phyloP scores from a whole-genome alignment of 371 early-diverging fungal genomes.

The Syncephalastrum contaminatum region DNA sequence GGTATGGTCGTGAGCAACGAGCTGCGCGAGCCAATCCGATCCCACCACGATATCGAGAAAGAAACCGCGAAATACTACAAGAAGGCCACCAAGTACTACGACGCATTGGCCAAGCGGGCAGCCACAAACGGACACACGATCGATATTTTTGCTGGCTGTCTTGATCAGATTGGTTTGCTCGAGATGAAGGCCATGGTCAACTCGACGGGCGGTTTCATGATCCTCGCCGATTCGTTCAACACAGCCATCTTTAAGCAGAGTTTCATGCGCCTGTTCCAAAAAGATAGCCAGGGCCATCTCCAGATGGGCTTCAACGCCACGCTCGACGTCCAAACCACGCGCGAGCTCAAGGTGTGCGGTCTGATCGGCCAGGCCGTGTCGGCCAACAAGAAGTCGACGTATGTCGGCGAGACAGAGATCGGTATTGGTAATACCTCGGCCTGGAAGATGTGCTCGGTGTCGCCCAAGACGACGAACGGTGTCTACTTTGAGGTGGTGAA shows the following conservation, averaged over 20 bases:
- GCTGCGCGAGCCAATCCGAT: constrained; percentile 93
- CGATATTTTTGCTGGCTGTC: constrained; percentile 54
- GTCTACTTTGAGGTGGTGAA: constrained; percentile 96
- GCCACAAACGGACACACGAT: constrained; percentile 59
- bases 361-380: constrained; percentile 95
- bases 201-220: constrained; percentile 94
- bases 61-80: constrained; percentile 92
- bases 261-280: constrained; percentile 90
- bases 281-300: constrained; percentile 86
- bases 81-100: constrained; percentile 95
- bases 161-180: constrained; percentile 72
- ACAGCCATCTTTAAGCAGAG: constrained; percentile 97
- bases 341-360: constrained; percentile 94
- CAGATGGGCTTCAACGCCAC: constrained; percentile 99
- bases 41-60: constrained; percentile 97
- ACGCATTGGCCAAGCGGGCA: constrained; percentile 85
- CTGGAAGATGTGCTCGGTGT: constrained; percentile 93
- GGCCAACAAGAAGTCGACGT: constrained; percentile 84
- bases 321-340: constrained; percentile 92
- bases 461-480: constrained; percentile 83
- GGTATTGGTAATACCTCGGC: constrained; percentile 94
- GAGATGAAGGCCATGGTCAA: constrained; percentile 97
- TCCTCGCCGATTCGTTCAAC: constrained; percentile 96
- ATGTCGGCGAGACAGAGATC: constrained; percentile 97
- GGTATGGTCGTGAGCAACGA: constrained; percentile 95